phyloP scores from a whole-genome alignment of 1,139 yeast genomes.

The Saccharomyces hybrid region DNA sequence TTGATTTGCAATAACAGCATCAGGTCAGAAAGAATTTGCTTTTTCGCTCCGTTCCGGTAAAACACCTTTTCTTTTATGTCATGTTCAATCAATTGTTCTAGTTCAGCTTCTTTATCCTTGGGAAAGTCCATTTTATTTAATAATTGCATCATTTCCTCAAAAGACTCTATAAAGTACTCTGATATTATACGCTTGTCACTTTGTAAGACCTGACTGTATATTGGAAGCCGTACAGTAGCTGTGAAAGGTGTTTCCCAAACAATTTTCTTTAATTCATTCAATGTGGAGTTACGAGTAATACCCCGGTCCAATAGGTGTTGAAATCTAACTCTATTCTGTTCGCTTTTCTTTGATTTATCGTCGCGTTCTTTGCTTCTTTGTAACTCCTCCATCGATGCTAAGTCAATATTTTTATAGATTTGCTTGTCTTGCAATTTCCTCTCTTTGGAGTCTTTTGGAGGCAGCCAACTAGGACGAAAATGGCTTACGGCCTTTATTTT shows the following conservation, averaged over 20 bases:
- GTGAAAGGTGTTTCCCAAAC: slow-evolving; percentile 36
- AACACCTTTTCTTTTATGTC: slow-evolving; percentile 10
- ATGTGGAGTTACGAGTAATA: slow-evolving; percentile 31
- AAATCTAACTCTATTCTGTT: slow-evolving; percentile 30
- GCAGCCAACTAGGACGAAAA: slow-evolving; percentile 45
- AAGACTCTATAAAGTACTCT: slow-evolving; percentile 25
- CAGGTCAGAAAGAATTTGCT: slow-evolving; percentile 8
- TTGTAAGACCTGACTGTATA: slow-evolving; percentile 29
- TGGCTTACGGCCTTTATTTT: slow-evolving; percentile 36
- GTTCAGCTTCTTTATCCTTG: slow-evolving; percentile 25
- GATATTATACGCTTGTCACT: slow-evolving; percentile 20
- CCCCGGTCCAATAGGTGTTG: slow-evolving; percentile 23
- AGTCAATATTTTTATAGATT: slow-evolving; percentile 34
- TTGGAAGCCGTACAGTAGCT: slow-evolving; percentile 28
- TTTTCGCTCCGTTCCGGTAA: slow-evolving; percentile 4
- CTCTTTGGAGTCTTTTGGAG: slow-evolving; percentile 40
- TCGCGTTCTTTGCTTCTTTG: slow-evolving; percentile 26
- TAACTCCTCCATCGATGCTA: slow-evolving; percentile 31
- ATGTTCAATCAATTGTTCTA: slow-evolving; percentile 21
- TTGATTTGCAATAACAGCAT: slow-evolving; percentile 22
- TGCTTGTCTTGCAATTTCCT: slow-evolving; percentile 37
- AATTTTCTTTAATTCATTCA: slow-evolving; percentile 34
- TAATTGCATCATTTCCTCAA: slow-evolving; percentile 24
- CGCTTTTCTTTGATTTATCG: slow-evolving; percentile 28
- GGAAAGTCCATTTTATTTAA: slow-evolving; percentile 24